Base-by-base conservation (phyloP, 2,329 filamentous ascomycete species). In the Exophiala sideris region DNA sequence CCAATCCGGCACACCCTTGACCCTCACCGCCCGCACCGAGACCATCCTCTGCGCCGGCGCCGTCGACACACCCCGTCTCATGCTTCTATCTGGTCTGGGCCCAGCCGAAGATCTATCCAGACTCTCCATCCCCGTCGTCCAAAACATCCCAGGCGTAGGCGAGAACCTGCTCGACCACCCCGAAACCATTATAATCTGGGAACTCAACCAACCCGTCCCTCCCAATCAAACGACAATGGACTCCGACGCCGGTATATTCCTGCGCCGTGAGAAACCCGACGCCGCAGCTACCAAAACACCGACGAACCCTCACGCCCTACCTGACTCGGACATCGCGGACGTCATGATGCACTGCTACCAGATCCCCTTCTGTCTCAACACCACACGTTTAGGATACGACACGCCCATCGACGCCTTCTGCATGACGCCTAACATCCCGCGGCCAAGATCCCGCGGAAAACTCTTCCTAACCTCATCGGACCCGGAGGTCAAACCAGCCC, bases 311-410 rank as follows among this genome's bases (percentile, higher is more conserved):
- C 66, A 72, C n/a, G 71, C 68, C 5, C 66, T 80, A 38, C 69
- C 74, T 1, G 89, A 95, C 64, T 87, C 87, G 48, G 81, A 87
- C 58, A 85, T 88, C 51, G 88, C 87, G 60, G 91, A 96, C 67
- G 75, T 95, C 66, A 95, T 95, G 91, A 94, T 94, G 87, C 90
- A 95, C 76, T 95, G 90, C 81, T 95, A 95, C 77, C 91, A 95
- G 74, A 95, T 95, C 63, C 90, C 90, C 50, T 95, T 95, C 74
- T 88, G 86, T 59, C 83, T 91, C 63, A 95, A 95, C 79, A 96
- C 90, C 1, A 76, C 80, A 51, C 85, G 88, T 38, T 80, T 96
- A 9, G 90, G 90, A 62, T 95, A 86, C 70, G 82, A 85, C 65
- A 76, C 76, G 38, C 82, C 82, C 45, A 76, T 86, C 57, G 87